Percentiles rank a stretch among this genome's conserved stretches.
Conservation (phyloP, 768 basidiomycete genomes). For the Boletellus emodensis region DNA sequence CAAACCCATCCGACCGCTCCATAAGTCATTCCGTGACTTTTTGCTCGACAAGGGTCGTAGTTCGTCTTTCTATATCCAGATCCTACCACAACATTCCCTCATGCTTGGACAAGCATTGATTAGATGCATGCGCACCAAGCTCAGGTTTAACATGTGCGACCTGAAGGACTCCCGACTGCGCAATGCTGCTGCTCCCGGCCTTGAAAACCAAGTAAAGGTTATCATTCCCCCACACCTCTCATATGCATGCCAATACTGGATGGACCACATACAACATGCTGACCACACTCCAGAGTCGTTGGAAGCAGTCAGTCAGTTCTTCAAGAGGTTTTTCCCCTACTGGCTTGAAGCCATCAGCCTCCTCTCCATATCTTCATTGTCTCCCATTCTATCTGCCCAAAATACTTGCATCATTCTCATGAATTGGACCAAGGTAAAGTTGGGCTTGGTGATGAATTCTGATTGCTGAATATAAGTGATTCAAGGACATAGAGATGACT, state of each 20-base stretch:
- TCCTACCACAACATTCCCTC: not conserved
- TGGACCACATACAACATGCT: not conserved
- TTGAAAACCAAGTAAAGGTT: not conserved
- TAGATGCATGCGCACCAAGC: not conserved
- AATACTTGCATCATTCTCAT: not conserved
- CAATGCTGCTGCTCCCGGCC: not conserved
- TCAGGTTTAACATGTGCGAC: slow-evolving; percentile 6
- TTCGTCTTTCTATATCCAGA: not conserved
- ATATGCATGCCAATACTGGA: not conserved
- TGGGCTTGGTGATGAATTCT: not conserved
- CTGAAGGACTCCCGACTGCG: not conserved
- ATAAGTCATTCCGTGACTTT: not conserved
- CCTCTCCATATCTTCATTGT: not conserved
- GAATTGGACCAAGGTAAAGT: not conserved
- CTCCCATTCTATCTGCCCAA: not conserved
- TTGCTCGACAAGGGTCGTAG: not conserved
- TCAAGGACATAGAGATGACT: not conserved
- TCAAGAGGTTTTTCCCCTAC: slow-evolving; percentile 1
- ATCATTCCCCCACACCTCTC: not conserved
- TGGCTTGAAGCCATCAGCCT: slow-evolving; percentile 1
- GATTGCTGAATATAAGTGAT: not conserved
- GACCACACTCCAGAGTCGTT: not conserved
- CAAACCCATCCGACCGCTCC: no score
- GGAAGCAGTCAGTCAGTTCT: not conserved
- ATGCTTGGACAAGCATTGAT: not conserved